These are phyloP conservation scores for Suhomyces bolitotheri DNA, from an alignment of 1,139 yeast species.

Conservation along the genomic window DNA sequence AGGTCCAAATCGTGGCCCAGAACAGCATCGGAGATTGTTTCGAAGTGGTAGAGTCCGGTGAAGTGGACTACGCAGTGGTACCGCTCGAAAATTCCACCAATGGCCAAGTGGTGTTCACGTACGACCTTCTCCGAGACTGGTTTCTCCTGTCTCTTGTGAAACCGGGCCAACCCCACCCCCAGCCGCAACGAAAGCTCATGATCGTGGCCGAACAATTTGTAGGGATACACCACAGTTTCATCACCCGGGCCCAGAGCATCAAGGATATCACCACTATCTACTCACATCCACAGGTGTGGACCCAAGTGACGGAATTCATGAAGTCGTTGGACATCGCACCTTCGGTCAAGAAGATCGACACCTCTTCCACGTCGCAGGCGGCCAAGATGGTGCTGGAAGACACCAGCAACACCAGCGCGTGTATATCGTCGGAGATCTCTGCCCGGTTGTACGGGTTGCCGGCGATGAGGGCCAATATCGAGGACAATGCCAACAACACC, in stretches of 20 bases:
- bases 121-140: constrained; percentile 77
- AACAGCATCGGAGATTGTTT: constrained; percentile 65
- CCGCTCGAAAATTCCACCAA: constrained; percentile 95
- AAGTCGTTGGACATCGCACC: constrained; percentile 30
- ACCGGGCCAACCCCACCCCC: not conserved
- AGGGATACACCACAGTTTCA: constrained; percentile 74
- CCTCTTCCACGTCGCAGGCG: constrained; percentile 80
- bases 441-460: constrained; percentile 63
- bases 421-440: constrained; percentile 58
- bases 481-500: constrained; percentile 73
- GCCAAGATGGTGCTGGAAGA: constrained; percentile 61
- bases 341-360: constrained; percentile 55
- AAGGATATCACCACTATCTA: constrained; percentile 56
- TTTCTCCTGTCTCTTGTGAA: constrained; percentile 23
- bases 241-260: constrained; percentile 50
- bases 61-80: constrained; percentile 72
- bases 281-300: constrained; percentile 99
- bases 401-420: constrained; percentile 40
- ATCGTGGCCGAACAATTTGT: constrained; percentile 82
- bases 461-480: constrained; percentile 56
- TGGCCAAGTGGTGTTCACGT: constrained; percentile 86
- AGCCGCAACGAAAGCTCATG: constrained; percentile 36
- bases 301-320: constrained; percentile 69
- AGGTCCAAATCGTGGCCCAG: constrained; percentile 47
- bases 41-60: constrained; percentile 42